Conservation (phyloP, 2,329 filamentous ascomycete species). For the Fusarium clavum region DNA sequence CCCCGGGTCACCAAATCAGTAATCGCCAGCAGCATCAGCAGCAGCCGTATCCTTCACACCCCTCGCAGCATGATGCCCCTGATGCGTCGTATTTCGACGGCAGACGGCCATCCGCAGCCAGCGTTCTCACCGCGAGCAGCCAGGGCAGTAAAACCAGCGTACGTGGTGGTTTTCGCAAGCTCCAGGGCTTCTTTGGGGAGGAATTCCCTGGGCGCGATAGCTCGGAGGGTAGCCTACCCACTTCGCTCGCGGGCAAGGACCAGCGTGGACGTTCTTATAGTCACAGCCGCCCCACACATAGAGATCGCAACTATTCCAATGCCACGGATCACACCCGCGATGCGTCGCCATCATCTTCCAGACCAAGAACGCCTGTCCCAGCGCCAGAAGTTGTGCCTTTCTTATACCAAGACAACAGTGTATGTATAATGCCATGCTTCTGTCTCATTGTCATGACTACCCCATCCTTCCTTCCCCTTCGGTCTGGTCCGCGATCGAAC, state of each 20-base stretch:
- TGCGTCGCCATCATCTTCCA: conserved; percentile 78
- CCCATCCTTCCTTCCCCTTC: conserved; percentile 9
- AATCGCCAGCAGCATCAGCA: conserved; percentile 54
- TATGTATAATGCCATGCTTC: conserved; percentile 58
- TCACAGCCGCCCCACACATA: conserved; percentile 66
- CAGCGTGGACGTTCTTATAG: conserved; percentile 73
- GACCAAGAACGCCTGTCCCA: conserved; percentile 85
- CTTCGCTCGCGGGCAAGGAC: conserved; percentile 64
- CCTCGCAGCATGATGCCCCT: conserved; percentile 65
- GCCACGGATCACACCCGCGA: conserved; percentile 78
- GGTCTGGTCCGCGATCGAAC: conserved; percentile 26
- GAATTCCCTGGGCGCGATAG: conserved; percentile 81
- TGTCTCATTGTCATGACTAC: conserved; percentile 39
- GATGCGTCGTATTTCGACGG: conserved; percentile 76
- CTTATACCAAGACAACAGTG: conserved; percentile 85
- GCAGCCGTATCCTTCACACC: conserved; percentile 15
- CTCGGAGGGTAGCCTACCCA: conserved; percentile 75
- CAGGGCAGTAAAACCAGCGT: conserved; percentile 81
- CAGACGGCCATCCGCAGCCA: conserved; percentile 87
- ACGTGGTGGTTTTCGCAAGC: conserved; percentile 80
- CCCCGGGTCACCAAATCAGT: conserved; percentile 70
- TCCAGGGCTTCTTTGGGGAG: conserved; percentile 93
- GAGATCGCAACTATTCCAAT: conserved; percentile 85
- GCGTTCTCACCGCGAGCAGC: conserved; percentile 83
- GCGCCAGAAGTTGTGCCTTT: conserved; percentile 98